These are phyloP conservation scores for Seminavis robusta DNA, from an alignment of 108 stramenopile species.

Conservation along the genomic window DNA sequence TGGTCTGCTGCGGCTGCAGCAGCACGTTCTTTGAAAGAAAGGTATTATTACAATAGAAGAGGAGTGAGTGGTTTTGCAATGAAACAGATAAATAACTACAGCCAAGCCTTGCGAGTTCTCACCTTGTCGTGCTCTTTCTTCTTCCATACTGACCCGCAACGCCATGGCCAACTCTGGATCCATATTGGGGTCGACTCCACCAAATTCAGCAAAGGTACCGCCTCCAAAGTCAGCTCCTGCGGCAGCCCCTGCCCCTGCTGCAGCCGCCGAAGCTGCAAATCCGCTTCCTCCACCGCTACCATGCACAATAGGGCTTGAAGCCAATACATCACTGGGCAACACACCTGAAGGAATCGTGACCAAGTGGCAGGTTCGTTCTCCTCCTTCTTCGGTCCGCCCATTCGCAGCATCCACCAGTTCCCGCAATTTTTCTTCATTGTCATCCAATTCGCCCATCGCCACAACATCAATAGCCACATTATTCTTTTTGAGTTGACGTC, in stretches of 20 bases:
- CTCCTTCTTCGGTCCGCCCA: conserved; percentile 63
- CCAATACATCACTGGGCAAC: conserved; percentile 91
- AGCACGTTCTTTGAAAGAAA: too few relatives aligned
- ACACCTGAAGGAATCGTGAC: conserved; percentile 95
- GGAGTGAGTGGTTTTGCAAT: too few relatives aligned
- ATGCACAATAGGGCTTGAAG: conserved; percentile 78
- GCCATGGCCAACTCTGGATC: conserved; percentile 99
- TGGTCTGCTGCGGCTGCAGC: conserved; percentile 47
- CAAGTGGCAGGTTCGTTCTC: conserved; percentile 82
- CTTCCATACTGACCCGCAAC: conserved; percentile 95
- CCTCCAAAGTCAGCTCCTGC: conserved; percentile 24
- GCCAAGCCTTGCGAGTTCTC: too few relatives aligned
- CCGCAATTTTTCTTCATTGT: conserved; percentile 84
- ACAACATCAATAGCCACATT: conserved; percentile 96
- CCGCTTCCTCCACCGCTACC: conserved; percentile 61
- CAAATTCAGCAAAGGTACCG: conserved; percentile 77
- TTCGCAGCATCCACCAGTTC: conserved; percentile 94
- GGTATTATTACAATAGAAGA: too few relatives aligned
- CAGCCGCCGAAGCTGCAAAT: conserved; percentile 41
- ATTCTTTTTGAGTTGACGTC: conserved; percentile 91
- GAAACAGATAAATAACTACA: too few relatives aligned
- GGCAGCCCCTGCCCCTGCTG: conserved; percentile 21
- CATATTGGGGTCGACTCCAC: conserved; percentile 96
- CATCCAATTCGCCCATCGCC: conserved; percentile 88
- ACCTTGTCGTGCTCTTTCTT: conserved; percentile 91